Base-by-base conservation (phyloP, 2,329 filamentous ascomycete genomes). In the Lachnellula subtilissima region DNA sequence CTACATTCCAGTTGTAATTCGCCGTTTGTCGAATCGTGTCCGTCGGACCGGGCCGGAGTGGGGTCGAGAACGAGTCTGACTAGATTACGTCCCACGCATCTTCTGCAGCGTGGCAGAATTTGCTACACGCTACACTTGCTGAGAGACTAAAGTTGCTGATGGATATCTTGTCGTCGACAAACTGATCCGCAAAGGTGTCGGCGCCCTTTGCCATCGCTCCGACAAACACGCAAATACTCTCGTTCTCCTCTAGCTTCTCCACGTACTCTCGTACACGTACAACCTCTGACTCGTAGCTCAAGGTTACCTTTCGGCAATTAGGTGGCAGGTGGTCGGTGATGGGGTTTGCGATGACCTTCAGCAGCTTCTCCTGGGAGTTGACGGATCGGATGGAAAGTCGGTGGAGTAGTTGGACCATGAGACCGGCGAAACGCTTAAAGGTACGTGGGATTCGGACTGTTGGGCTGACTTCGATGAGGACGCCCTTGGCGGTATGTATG, bases 121-220 rank as follows among this genome's bases (percentile, higher is more conserved):
- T 99, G 84, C 93, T 97, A 81, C 94, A 99, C 45, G 94, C 93
- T 60, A 99, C 94, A 77, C 93, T 97, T 59, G 94, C 94, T 69
- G 91, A 96, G 61, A 99, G 81, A 70, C 92, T 96, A 81, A 89
- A 99, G 74, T 97, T 96, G 80, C 93, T 97, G 76, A 99, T 97
- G 67, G 89, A 91, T 70, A 99, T 97, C 69, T 95, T 90, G 76
- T 99, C 94, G 70, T 97, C 93, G 68, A 97, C 95, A 74, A 89
- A 91, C 42, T 84, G 83, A 71, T 99, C 94, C 62, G 94, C 94
- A 71, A 99, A 99, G 74, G 90, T 93, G 72, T 99, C 94, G 53
- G 86, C 83, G 17, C 94, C 94, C 78, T 97, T 97, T 57, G 94
- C 94, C 93, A 99, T 99, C 66, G 94, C 94, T 65, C 94, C 94